Conservation (phyloP, 2,329 filamentous ascomycete species). For the Microdochium paspali region DNA sequence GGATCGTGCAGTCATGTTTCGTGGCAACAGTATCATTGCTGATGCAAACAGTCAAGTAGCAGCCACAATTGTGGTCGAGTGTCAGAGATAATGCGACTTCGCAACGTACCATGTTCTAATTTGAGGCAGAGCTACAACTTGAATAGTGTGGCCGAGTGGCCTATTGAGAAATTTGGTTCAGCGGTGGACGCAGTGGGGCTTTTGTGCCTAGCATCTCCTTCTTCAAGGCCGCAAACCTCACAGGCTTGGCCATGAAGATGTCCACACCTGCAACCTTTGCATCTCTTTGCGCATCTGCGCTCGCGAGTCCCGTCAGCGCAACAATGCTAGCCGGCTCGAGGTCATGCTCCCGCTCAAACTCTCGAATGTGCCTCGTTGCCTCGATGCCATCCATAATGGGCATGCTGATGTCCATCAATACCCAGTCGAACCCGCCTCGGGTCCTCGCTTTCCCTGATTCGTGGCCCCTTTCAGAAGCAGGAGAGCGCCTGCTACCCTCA, state of each 20-base stretch:
- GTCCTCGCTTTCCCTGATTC: too few species aligned
- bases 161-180: too few species aligned
- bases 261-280: conserved; percentile 29
- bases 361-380: conserved; percentile 16
- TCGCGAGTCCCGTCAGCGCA: conserved; percentile 42
- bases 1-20: too few species aligned
- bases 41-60: too few species aligned
- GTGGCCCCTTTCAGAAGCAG: too few species aligned
- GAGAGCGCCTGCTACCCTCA: conserved; percentile 4
- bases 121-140: too few species aligned
- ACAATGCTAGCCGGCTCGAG: conserved; percentile 34
- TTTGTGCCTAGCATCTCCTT: conserved; percentile 6
- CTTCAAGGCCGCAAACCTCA: conserved; percentile 31
- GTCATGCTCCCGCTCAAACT: conserved; percentile 22
- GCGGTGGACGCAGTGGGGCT: background rate
- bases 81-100: too few species aligned
- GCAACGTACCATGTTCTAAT: too few species aligned
- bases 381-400: conserved; percentile 21
- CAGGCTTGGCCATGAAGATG: conserved; percentile 41
- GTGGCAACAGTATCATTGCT: too few species aligned
- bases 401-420: conserved; percentile 35
- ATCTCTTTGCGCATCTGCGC: conserved; percentile 35
- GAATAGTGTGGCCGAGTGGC: too few species aligned
- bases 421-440: conserved; percentile 23
- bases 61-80: too few species aligned